These are phyloP conservation scores for Colletotrichum sp. DNA, from an alignment of 2,329 filamentous ascomycete genomes.

Conservation along the genomic window DNA sequence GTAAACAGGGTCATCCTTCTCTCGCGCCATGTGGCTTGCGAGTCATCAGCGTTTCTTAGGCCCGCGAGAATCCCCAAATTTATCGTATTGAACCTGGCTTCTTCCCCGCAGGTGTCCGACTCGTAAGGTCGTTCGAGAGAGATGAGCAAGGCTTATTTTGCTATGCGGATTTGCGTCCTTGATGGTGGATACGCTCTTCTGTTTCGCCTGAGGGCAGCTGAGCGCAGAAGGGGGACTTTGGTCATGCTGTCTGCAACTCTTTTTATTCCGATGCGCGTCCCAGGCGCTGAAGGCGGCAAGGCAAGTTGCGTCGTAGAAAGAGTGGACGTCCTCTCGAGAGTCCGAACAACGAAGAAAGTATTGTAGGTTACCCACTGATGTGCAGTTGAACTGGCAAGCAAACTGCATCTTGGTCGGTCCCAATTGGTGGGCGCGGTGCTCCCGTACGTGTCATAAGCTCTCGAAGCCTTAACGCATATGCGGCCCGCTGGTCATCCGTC, in stretches of 20 bases:
- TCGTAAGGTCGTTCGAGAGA: background rate
- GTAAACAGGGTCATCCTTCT: background rate
- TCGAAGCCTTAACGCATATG: background rate
- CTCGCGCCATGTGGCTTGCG: slow-evolving; percentile 16
- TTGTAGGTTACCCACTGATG: background rate
- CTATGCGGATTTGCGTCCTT: background rate
- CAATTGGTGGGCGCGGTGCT: background rate
- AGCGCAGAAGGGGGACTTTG: background rate
- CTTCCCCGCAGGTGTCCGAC: slow-evolving; percentile 3
- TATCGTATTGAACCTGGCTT: background rate
- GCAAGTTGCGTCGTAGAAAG: background rate
- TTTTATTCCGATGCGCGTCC: background rate
- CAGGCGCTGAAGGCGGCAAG: background rate
- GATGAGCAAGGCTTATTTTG: background rate
- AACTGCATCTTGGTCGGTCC: background rate
- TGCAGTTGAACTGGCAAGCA: background rate
- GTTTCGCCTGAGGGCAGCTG: background rate
- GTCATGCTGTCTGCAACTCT: background rate
- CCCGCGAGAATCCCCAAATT: background rate
- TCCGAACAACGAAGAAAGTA: background rate
- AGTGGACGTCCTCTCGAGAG: background rate
- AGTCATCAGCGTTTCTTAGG: slow-evolving; percentile 1
- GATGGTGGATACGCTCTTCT: background rate
- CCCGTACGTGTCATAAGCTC: background rate
- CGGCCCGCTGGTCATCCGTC: background rate